Percentiles rank a stretch among this genome's conserved stretches.
phyloP scores from a whole-genome alignment of 208 protist species.

The Angomonas ambiguus region DNA sequence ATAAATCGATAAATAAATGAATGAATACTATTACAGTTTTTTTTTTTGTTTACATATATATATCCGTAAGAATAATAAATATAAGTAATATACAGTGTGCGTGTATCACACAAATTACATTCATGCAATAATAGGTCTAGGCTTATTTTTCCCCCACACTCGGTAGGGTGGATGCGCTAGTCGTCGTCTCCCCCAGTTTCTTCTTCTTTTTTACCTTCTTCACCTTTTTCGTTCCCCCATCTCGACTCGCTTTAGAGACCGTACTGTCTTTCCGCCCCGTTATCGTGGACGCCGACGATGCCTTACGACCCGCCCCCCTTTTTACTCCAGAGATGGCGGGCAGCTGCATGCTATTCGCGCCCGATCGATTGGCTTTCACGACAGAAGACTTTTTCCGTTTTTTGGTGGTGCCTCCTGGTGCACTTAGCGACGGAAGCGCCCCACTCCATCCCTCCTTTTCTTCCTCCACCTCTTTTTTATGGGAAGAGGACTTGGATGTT shows the following conservation, averaged over 20 bases:
- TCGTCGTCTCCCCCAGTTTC: constrained; percentile 7
- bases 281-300: background rate
- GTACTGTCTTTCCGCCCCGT: background rate
- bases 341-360: background rate
- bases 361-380: background rate
- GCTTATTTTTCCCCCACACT: background rate
- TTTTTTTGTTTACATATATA: constrained; percentile 11
- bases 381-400: background rate
- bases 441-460: background rate
- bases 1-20: background rate
- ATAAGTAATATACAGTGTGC: constrained; percentile 2
- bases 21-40: background rate
- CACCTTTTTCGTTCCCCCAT: background rate
- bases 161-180: background rate
- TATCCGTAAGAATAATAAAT: constrained; percentile 3
- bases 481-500: background rate
- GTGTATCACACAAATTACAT: background rate
- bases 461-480: background rate
- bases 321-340: background rate
- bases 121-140: background rate
- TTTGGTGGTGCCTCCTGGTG: background rate
- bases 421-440: background rate
- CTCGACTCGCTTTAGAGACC: background rate
- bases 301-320: background rate
- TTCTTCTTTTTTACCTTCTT: constrained; percentile 12